Conservation (phyloP, 2,329 filamentous ascomycete genomes). For the Ceratocystiopsis minuta region DNA sequence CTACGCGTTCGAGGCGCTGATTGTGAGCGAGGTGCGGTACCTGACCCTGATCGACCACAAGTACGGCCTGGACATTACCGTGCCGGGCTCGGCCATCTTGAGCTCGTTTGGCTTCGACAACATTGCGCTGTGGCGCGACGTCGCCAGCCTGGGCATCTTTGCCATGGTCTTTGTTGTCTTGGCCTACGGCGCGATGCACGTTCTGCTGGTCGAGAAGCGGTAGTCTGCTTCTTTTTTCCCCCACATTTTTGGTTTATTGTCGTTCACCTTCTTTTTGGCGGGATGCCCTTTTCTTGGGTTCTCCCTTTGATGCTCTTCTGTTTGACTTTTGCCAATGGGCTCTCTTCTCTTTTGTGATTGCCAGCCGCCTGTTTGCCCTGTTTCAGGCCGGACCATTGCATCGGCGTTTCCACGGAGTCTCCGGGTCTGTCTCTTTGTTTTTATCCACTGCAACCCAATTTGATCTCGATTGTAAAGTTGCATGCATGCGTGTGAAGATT, state of each 20-base stretch:
- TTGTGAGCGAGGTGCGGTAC: constrained; percentile 90
- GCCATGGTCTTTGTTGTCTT: constrained; percentile 68
- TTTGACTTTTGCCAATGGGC: background rate
- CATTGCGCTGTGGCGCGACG: constrained; percentile 67
- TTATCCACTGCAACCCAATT: background rate
- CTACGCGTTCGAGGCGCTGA: constrained; percentile 88
- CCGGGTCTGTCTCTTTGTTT: background rate
- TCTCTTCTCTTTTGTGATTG: too few species aligned
- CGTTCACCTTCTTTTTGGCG: background rate
- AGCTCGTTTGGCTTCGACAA: constrained; percentile 92
- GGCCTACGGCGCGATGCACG: constrained; percentile 83
- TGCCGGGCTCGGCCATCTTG: constrained; percentile 83
- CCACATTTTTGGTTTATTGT: background rate
- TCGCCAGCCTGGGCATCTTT: constrained; percentile 65
- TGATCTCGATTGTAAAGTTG: background rate
- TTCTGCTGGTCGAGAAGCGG: constrained; percentile 78
- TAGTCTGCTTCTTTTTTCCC: constrained; percentile 20
- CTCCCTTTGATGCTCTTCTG: background rate
- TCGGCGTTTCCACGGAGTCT: background rate
- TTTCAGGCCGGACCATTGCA: too few species aligned
- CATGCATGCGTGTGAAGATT: too few species aligned
- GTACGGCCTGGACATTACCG: constrained; percentile 89
- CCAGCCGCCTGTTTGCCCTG: too few species aligned
- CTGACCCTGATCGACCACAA: constrained; percentile 83
- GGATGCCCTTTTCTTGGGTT: too few species aligned